These are phyloP conservation scores for Tetrapisispora fleetii DNA, from an alignment of 805 yeast species.

Conservation along the genomic window DNA sequence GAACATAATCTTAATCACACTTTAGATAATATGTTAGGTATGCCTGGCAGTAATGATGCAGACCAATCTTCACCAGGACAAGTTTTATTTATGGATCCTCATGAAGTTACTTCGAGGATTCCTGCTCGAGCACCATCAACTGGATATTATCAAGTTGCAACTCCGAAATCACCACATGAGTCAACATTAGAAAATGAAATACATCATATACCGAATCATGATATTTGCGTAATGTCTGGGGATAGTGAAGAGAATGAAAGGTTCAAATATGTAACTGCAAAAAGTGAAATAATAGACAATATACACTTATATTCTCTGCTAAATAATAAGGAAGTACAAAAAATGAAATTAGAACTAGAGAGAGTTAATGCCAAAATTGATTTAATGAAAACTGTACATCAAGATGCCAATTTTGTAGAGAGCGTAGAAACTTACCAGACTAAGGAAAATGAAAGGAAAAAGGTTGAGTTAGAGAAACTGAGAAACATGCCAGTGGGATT, in stretches of 20 bases:
- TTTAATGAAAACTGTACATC: conserved; percentile 36
- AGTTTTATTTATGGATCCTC: conserved; percentile 4
- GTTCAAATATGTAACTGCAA: conserved; percentile 23
- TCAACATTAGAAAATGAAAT: conserved; percentile 21
- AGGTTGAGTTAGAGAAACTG: conserved; percentile 23
- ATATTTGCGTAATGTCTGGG: conserved; percentile 1
- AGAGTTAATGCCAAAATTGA: conserved; percentile 51
- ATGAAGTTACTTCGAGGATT: not conserved
- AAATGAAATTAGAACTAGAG: conserved; percentile 43
- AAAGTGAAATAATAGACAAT: conserved; percentile 33
- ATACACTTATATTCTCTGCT: conserved; percentile 51
- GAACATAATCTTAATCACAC: not conserved
- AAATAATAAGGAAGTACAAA: conserved; percentile 45
- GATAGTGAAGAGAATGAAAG: conserved; percentile 26
- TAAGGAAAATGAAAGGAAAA: conserved; percentile 6
- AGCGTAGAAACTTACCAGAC: conserved; percentile 17
- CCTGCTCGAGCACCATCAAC: not conserved
- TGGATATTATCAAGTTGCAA: conserved; percentile 31
- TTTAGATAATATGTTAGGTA: not conserved
- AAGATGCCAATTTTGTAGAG: conserved; percentile 21
- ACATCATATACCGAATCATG: conserved; percentile 7
- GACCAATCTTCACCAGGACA: conserved; percentile 1
- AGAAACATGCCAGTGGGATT: conserved; percentile 28
- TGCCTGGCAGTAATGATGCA: not conserved
- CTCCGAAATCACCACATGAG: conserved; percentile 37